Base-by-base conservation (phyloP, 441 rosid species). In the Kokia cookei region DNA sequence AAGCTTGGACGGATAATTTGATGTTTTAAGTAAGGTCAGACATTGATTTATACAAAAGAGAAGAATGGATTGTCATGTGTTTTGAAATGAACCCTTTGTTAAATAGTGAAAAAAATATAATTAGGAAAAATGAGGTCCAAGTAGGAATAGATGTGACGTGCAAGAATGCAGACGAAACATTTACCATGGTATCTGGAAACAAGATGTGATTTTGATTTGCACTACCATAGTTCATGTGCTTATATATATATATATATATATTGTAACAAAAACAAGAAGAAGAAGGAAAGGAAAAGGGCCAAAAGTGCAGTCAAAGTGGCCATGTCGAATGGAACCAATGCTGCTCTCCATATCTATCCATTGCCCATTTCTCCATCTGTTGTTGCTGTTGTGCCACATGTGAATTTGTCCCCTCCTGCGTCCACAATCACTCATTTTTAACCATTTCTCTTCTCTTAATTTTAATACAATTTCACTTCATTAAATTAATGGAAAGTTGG, bases 291-390 rank as follows among this genome's bases (percentile, higher is more conserved):
- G 6, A 50, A 51, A n/a, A 6, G 8, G 22, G 55, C 22, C 22
- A 78, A 87, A 82, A 74, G 59, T 74, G 76, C 57, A 77, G 88
- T 88, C 92, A 86, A 78, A 81, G 75, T 76, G 87, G 82, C 85
- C 90, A 83, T 65, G 85, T 73, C 54, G 88, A 79, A 42, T 78
- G 80, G 79, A 72, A 74, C 77, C 72, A 61, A 65, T 45, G 75
- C 61, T 75, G 63, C 58, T 81, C 85, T 81, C 83, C 84, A 75
- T 78, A 74, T 81, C 81, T 54, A 76, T 77, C 83, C 71, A 73
- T 80, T 53, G 60, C 54, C 83, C 83, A 75, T 77, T 73, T 84
- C 73, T 81, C 79, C 76, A 69, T 76, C 71, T 78, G 84, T 14
- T 47, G n/a, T 19, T 54, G 58, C 7, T 7, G 58, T 74, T 74